Evolutionary conservation across 2,329 filamentous ascomycete genomes (phyloP).

Genomic region (Trichoderma guizhouense): DNA sequence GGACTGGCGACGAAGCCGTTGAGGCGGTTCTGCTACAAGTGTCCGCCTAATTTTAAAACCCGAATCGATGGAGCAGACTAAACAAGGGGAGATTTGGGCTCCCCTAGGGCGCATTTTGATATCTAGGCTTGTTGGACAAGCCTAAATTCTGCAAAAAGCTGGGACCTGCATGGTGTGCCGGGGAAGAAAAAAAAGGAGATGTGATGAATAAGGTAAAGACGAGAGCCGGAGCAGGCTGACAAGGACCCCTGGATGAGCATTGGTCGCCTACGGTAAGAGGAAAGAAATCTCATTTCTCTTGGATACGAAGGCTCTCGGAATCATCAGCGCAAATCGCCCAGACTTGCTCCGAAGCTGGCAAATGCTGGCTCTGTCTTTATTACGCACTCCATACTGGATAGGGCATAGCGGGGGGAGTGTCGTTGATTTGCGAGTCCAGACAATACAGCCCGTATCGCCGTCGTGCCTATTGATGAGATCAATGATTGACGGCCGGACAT

Average conservation of each 20-base stretch:
- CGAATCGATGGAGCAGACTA: constrained; percentile 1
- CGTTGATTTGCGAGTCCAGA: not conserved
- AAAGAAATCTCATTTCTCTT: not conserved
- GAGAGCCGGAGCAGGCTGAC: not conserved
- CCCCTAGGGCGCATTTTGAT: not conserved
- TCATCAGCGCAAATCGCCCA: not conserved
- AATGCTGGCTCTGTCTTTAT: not conserved
- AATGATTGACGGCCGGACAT: not conserved
- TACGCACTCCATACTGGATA: constrained; percentile 10
- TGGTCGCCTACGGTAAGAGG: not conserved
- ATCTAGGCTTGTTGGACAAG: not conserved
- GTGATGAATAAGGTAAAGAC: not conserved
- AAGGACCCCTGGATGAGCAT: not conserved
- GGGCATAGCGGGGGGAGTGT: not conserved
- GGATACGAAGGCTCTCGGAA: not conserved
- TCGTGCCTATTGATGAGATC: not conserved
- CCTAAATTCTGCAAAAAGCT: not conserved
- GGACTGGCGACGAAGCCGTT: not conserved
- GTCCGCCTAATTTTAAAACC: not conserved
- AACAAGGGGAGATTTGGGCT: not conserved
- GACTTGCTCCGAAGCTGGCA: not conserved
- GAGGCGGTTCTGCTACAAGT: not conserved
- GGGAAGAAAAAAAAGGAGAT: not conserved
- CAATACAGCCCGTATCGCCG: not conserved
- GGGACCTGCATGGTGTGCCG: not conserved